These are phyloP conservation scores for Thielaviopsis punctulata DNA, from an alignment of 2,329 filamentous ascomycete genomes.

Conservation along the genomic window DNA sequence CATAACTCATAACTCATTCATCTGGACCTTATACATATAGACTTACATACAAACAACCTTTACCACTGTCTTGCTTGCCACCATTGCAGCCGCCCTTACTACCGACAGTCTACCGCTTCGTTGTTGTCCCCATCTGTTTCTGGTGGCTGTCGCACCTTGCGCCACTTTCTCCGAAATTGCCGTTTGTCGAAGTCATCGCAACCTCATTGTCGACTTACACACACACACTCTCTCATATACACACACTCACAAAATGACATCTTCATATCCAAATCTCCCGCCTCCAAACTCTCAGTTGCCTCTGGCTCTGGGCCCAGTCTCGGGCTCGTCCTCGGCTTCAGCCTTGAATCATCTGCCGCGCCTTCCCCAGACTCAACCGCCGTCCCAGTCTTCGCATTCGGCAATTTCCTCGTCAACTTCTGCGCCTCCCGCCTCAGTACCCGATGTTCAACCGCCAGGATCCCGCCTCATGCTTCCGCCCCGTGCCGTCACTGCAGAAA, in stretches of 20 bases:
- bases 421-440: not conserved
- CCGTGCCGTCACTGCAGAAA: conserved; percentile 43
- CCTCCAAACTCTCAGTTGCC: not conserved
- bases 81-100: not conserved
- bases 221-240: too few species aligned
- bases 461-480: conserved; percentile 7
- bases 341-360: too few species aligned
- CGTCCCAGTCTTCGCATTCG: not conserved
- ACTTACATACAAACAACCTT: too few species aligned
- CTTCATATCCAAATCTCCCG: not conserved
- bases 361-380: not conserved
- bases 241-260: too few species aligned
- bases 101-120: not conserved
- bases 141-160: not conserved
- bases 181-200: not conserved
- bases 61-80: too few species aligned
- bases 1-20: not conserved
- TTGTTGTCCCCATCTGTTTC: too few species aligned
- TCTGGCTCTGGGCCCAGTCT: not conserved
- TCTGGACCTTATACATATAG: too few species aligned
- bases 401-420: not conserved
- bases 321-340: not conserved
- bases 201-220: too few species aligned
- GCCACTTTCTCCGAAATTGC: not conserved
- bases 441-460: not conserved